Evolutionary conservation across 2,329 filamentous ascomycete genomes (phyloP), one percentile per base, ranked within the genome.

Genomic region (Arthrobotrys iridis): DNA sequence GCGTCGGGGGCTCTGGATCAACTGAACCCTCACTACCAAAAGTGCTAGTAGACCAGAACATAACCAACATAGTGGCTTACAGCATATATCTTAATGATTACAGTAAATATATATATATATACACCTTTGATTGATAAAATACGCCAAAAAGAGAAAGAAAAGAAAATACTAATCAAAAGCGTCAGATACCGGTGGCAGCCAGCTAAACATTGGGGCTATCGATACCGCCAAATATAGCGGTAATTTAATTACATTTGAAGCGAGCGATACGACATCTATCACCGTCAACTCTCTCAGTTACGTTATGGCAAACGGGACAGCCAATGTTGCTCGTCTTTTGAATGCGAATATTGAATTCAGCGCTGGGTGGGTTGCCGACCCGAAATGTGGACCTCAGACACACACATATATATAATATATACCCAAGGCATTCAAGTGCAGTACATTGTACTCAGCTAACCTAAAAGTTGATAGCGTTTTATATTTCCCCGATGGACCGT

Each of bases 51-150:
- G 24, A 41, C 13, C 5, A 58, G 10, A 41, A 41, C 10, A 5
- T 40, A 5, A 41, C 40, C 52, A 22, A 37, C 8, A 7, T 40
- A n/a, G 10, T 58, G 4, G 52, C 52, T 20, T 58, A 40, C 18
- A 18, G 52, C 30, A 4, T 58, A 18, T 58, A 58, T 24, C 52
- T 58, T 8, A 58, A 58, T 20, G 52, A 58, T 24, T 58, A 7
- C 15, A 15, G 46, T 52, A 28, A 26, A 22, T 28, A 10, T 7
- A 45, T 15, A 45, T 15, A 7, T 15, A 45, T 15, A 7, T 45
- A 20, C 41, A 45, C 8, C 41, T 6, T 7, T 45, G 41, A 20
- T 45, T n/a, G n/a, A n/a, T n/a, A n/a, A n/a, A n/a, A 45, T 20
- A 15, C 18, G 18, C 41, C 6, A 45, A 15, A 7, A 11, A 7